A percentile compares a stretch with the other conserved stretches of the same genome.
Evolutionary conservation across 2,329 filamentous ascomycete species (phyloP).

Genomic region (Ambrosiella beaveri): DNA sequence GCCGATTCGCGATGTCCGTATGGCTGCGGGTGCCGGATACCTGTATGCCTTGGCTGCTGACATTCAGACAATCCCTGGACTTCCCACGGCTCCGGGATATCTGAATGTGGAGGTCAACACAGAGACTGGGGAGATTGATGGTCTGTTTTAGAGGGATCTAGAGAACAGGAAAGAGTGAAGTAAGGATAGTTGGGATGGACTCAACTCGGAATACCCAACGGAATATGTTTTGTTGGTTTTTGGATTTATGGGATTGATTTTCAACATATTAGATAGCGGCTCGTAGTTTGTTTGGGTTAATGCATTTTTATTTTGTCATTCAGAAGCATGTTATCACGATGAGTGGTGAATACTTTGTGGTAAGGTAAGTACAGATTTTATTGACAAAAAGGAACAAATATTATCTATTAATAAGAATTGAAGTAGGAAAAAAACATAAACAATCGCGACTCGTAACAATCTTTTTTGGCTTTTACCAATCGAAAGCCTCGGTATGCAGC

Average conservation of each 20-base stretch:
- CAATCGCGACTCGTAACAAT: not conserved
- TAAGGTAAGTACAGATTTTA: no score
- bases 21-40: constrained; percentile 89
- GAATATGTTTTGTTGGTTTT: not conserved
- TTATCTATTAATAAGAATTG: not conserved
- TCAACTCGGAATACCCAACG: constrained; percentile 9
- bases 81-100: constrained; percentile 89
- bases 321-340: not conserved
- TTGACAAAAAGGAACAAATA: not conserved
- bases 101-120: constrained; percentile 76
- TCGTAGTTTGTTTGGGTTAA: not conserved
- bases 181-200: not conserved
- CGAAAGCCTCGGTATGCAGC: constrained; percentile 32
- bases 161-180: not conserved
- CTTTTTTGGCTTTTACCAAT: constrained; percentile 20
- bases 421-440: not conserved
- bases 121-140: constrained; percentile 72
- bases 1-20: constrained; percentile 80
- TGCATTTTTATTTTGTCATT: no score
- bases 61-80: constrained; percentile 92
- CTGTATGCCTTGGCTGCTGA: constrained; percentile 88
- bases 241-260: not conserved
- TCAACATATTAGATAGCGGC: constrained; percentile 1
- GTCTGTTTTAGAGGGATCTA: constrained; percentile 49
- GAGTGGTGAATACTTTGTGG: no score